Base-by-base conservation (phyloP, 2,329 filamentous ascomycete species). In the Calonectria montana region DNA sequence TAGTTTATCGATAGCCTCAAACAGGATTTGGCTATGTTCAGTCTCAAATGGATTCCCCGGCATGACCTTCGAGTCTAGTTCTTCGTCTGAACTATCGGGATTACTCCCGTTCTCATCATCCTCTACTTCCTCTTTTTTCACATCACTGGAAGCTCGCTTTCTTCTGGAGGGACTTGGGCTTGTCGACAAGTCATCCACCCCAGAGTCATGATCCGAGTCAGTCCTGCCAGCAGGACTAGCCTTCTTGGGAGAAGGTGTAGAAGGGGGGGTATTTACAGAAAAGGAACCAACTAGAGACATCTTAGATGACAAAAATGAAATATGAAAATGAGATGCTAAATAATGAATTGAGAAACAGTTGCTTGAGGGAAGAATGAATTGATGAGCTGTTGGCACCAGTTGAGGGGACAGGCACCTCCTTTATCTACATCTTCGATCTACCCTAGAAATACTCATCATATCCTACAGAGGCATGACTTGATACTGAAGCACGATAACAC, bases 1-100 rank as follows among this genome's bases (percentile, higher is more conserved):
- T 0, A 85, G 67, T 9, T 81, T 69, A 55, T 85, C 82, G 13
- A 85, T 82, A 1, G 82, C 82, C 25, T 84, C 77, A 55, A 85
- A 84, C 1, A 85, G 35, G 2, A 78, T 76, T 16, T 77, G 79
- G 43, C 82, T 84, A 13, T 77, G 73, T 59, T 80, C 81, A 29
- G 74, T 83, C 23, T 83, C 80, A 53, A 84, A 84, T 0, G 82
- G 81, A 25, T 83, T 78, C 18, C 81, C 75, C 0, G 77, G 70
- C 47, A 80, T 69, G 6, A 69, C 5, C 45, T 59, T 63, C 8
- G 8, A 10, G n/a, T 50, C 45, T 3, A 21, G 12, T 12, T 53
- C 25, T 7, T 41, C 9, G 15, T 48, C 12, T 7, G 13, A 31
- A 9, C 9, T 29, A 12, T 31, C 55, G 8, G 55, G 27, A 16